Evolutionary conservation across 257 asterid species (phyloP), one percentile per base, ranked within the genome.

Genomic region (Cynanchum wilfordii): DNA sequence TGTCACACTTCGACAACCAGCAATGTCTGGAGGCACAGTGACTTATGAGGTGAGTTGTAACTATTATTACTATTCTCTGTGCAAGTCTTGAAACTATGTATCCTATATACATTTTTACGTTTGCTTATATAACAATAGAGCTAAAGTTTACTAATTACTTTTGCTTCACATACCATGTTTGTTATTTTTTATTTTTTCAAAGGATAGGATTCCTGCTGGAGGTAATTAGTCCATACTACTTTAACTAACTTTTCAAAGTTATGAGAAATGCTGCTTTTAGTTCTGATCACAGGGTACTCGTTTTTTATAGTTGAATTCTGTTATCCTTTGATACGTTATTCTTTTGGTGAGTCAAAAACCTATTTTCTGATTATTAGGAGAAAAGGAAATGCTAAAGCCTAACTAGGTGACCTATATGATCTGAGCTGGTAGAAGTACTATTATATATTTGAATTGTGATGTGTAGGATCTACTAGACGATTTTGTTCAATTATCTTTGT

Each of bases 1-100:
- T 75, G 98, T 90, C 71, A 87, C 92, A 69, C 95, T 93, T 70
- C 86, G 88, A 62, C 96, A 89, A 77, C 84, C 95, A 51, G 84
- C 92, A 70, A 86, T 79, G 84, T 81, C 95, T 27, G 88, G 92
- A 72, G 97, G 93, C 76, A 83, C 90, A 30, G 93, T 90, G 74
- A 84, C 96, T 10, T 87, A 90, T 72, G 98, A 93, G 95, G 98
- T 93, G 29, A 73, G 90, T 81, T 51, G 2, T 17, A 27, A 16
- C 25, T n/a, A 20, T 54, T 10, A 20, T 20, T n/a, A 54, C 22
- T 17, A 54, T 69, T 29, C 12, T 38, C 30, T 76, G 36, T 29
- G 24, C 74, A 25, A 58, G 66, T 45, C 27, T 55, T 50, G 30
- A 7, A 25, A 7, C n/a, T 2, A 52, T 52, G 0, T 54, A 12